These are phyloP conservation scores for Karstenula rhodostoma DNA, from an alignment of 2,329 filamentous ascomycete species.

Conservation along the genomic window DNA sequence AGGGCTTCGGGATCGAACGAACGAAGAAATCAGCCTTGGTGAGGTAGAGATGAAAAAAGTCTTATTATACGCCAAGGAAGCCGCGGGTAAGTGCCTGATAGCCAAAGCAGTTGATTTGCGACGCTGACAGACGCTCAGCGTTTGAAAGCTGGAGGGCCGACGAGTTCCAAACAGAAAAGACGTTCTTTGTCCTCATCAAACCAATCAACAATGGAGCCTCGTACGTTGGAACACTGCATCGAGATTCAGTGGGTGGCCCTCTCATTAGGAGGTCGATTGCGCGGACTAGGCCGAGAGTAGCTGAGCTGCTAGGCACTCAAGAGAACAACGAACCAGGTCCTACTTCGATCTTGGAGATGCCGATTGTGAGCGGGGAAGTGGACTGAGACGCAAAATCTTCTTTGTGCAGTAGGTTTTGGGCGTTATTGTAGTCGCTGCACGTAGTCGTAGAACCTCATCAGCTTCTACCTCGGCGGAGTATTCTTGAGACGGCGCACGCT, in stretches of 20 bases:
- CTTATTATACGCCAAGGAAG: neutral
- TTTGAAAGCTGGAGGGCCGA: neutral
- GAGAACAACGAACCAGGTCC: neutral
- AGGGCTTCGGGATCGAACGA: neutral
- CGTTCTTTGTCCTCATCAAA: neutral
- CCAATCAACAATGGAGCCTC: neutral
- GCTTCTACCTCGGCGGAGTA: too few relatives aligned
- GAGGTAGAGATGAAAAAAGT: neutral
- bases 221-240: neutral
- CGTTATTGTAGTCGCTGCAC: too few relatives aligned
- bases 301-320: too few relatives aligned
- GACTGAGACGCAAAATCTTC: too few relatives aligned
- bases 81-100: neutral
- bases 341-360: neutral
- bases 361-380: neutral
- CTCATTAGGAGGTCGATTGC: neutral
- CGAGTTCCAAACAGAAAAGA: neutral
- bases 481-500: too few relatives aligned
- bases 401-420: too few relatives aligned
- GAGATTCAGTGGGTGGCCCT: neutral
- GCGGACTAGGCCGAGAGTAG: neutral
- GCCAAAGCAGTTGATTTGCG: neutral
- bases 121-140: neutral
- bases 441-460: too few relatives aligned
- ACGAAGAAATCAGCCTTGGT: neutral